Evolutionary conservation across 139 green algal genomes (phyloP).

Genomic region (Chlorella vulgaris): DNA sequence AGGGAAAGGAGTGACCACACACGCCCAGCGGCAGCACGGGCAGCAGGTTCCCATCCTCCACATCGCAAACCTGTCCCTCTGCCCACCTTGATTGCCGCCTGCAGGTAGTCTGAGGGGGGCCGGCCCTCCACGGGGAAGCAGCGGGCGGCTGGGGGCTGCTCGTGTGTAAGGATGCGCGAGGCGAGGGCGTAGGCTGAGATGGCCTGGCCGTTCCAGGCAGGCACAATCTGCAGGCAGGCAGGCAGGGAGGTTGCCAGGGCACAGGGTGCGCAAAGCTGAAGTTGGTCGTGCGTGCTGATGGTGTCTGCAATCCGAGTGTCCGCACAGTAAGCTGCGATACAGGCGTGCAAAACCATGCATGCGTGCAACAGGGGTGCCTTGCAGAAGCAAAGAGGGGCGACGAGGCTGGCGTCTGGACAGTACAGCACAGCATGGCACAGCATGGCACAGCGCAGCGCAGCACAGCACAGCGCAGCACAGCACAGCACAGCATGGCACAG

Average conservation of each 20-base stretch:
- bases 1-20: too few species aligned
- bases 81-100: conserved; percentile 49
- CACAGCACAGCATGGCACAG: background rate
- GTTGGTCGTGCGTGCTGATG: background rate
- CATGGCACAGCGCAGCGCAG: too few species aligned
- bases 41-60: too few species aligned
- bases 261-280: background rate
- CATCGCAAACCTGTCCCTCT: too few species aligned
- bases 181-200: conserved; percentile 81
- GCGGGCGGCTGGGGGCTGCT: conserved; percentile 37
- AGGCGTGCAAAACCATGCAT: background rate
- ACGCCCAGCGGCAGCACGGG: too few species aligned
- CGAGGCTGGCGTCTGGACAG: background rate
- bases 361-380: background rate
- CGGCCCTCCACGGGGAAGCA: conserved; percentile 78
- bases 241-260: background rate
- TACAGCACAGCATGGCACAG: too few species aligned
- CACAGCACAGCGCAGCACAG: background rate
- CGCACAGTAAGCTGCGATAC: background rate
- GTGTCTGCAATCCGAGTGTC: too few species aligned
- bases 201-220: conserved; percentile 91
- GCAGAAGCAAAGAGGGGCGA: background rate
- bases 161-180: conserved; percentile 55
- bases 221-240: conserved; percentile 69
- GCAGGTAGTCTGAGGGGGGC: conserved; percentile 62